Evolutionary conservation across 176 grass and related monocot genomes (phyloP), one percentile per base, ranked within the genome.

Genomic region (Oryza coarctata): DNA sequence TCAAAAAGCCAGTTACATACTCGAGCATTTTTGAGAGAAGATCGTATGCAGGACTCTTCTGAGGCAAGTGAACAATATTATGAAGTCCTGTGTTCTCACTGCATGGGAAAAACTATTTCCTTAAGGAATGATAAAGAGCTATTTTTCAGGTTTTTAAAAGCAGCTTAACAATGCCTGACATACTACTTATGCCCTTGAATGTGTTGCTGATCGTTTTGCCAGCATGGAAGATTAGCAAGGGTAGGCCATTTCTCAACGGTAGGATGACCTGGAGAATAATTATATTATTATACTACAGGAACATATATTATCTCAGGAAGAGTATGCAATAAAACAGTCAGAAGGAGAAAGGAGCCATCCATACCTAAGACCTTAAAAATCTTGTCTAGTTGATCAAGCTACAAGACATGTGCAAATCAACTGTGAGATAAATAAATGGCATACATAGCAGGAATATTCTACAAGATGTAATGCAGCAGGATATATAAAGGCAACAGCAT

Each of bases 311-410:
- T 45, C 52, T 33, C 11, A 63, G 20, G 15, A 77, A 15, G 68
- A 73, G 26, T 23, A 32, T 62, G 27, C 17, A 76, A 83, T 10
- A 29, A 47, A 73, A 76, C 9, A 84, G 72, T 23, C 76, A 11
- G 4, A 84, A 66, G 25, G 39, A 68, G 68, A 86, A 80, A 50
- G 10, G 44, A 73, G 30, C 4, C 31, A 73, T 63, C 47, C 89
- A 83, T 80, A 98, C 96, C 96, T 95, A 98, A 86, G 76, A 98
- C 93, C 87, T 98, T 98, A 90, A 98, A 98, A 79, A 98, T 98
- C 93, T 98, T 98, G 88, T 98, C 96, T 68, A 98, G 88, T 85
- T 98, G 93, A 83, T 99, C 96, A 85, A 99, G 89, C 96, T 99
- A 87, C 68, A 91, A 86, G 50, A 76, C 12, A 79, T 80, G 50